Base-by-base conservation (phyloP, 2,329 filamentous ascomycete species). In the Fusarium duplospermum region DNA sequence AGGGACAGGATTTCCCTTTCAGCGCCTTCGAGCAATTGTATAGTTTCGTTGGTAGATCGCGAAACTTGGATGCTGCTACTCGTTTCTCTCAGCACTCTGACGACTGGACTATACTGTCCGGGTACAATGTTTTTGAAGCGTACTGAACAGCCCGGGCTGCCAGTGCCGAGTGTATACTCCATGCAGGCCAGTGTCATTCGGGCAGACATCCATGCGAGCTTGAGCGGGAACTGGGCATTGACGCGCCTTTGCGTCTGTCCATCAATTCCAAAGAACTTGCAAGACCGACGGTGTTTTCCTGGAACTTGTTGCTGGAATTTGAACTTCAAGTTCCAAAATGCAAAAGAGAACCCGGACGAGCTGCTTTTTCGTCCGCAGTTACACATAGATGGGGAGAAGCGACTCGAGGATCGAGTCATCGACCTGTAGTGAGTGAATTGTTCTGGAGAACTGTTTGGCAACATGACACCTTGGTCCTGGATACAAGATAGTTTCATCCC, bases 251-350 rank as follows among this genome's bases (percentile, higher is more conserved):
- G 22, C 11, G 35, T n/a, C 14, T 42, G 16, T n/a, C 22, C 13
- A 4, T 60, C 35, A 20, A 42, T 60, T 13, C 57, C 57, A 27
- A 40, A 60, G 18, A 38, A 60, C 13, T 40, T 42, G 18, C 57
- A 60, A n/a, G 22, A 3, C n/a, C 57, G 36, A 2, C 2, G 11
- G 57, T 60, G 57, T 9, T 60, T 40, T 20, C 24, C 36, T 3
- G 8, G 16, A 8, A 24, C 27, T 3, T 31, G 24, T n/a, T 60
- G 57, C 16, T 60, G 16, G 9, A 27, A 42, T 16, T 42, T 7
- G 10, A 60, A 60, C 5, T 60, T 16, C 22, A 60, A 2, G n/a
- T 42, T 29, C 57, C 35, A 60, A 27, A 60, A 60, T 2, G 35
- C 18, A 11, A 40, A 31, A 4, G 57, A 60, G 57, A 60, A 31